phyloP scores from a whole-genome alignment of 306 rosid species.

The Alnus glutinosa region DNA sequence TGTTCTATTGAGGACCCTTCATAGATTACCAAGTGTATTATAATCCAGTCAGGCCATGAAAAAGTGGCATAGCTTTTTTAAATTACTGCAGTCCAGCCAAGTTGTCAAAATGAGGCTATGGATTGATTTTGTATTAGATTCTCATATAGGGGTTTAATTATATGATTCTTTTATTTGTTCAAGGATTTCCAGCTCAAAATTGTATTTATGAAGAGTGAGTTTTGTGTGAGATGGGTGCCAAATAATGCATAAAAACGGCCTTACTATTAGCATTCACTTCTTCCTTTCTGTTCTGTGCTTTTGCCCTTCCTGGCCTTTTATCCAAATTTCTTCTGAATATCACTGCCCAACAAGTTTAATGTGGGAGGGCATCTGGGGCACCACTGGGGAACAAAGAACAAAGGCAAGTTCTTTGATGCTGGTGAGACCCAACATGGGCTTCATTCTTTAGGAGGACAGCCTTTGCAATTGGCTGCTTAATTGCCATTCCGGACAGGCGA shows the following conservation, averaged over 20 bases:
- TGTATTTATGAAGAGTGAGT: not conserved
- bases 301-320: not conserved
- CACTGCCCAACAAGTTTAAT: not conserved
- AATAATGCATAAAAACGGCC: too few relatives aligned
- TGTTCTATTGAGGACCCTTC: constrained; percentile 11
- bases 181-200: constrained; percentile 36
- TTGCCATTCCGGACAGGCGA: not conserved
- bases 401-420: not conserved
- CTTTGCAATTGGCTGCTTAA: not conserved
- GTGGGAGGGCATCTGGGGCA: not conserved
- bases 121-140: constrained; percentile 35
- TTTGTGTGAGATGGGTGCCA: not conserved
- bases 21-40: constrained; percentile 30
- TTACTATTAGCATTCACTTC: not conserved
- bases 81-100: constrained; percentile 26
- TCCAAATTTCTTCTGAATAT: not conserved
- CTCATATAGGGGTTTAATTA: constrained; percentile 42
- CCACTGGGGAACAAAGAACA: not conserved
- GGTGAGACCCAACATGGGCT: not conserved
- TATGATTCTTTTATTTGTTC: constrained; percentile 71
- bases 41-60: constrained; percentile 22
- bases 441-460: not conserved
- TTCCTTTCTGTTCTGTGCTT: not conserved
- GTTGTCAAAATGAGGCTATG: constrained; percentile 13
- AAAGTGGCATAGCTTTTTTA: constrained; percentile 10